Base-by-base conservation (phyloP, 805 yeast species). In the Hanseniaspora mollemarum region DNA sequence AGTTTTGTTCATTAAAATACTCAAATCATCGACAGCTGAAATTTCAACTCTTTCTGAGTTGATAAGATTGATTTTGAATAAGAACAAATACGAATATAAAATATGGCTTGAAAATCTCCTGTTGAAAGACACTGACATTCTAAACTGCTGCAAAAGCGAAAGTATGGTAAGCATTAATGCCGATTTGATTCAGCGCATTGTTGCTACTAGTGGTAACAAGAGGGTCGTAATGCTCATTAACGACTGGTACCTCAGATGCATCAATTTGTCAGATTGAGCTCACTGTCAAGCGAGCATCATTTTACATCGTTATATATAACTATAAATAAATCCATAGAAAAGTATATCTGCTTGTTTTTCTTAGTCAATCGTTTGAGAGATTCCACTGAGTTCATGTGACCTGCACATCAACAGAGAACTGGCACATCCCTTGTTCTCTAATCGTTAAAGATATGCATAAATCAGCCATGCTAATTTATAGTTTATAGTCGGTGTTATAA, bases 151-250 rank as follows among this genome's bases (percentile, higher is more conserved):
- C 19, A 42, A 66, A 12, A 58, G 55, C 35, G 15, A 61, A 44
- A 57, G 62, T 60, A 51, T 62, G 55, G 41, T 57, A 63, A 32
- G 57, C 42, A 29, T 61, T 56, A 68, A 71, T 48, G 76, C 71
- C 8, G 56, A 68, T 4, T 75, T 81, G 46, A 60, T 78, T 19
- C 77, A 73, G 55, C 80, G 78, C 59, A 57, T 83, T 28, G 59
- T 77, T 62, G 53, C 80, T 1, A 80, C 87, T 0, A 72, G 87
- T 58, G 88, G 88, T 1, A 76, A 76, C 37, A 67, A 86, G 56
- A 72, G 73, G 36, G 79, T 81, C 2, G 73, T 76, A 45, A 78
- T 73, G 19, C 69, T 78, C 0, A 66, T 83, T 12, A 74, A 78
- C 52, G 75, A 72, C 46, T 78, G 81, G 63, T 83, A 88, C 88